Evolutionary conservation across 1,284 basidiomycete genomes (phyloP), one percentile per base, ranked within the genome.

Genomic region (Sparassis latifolia): DNA sequence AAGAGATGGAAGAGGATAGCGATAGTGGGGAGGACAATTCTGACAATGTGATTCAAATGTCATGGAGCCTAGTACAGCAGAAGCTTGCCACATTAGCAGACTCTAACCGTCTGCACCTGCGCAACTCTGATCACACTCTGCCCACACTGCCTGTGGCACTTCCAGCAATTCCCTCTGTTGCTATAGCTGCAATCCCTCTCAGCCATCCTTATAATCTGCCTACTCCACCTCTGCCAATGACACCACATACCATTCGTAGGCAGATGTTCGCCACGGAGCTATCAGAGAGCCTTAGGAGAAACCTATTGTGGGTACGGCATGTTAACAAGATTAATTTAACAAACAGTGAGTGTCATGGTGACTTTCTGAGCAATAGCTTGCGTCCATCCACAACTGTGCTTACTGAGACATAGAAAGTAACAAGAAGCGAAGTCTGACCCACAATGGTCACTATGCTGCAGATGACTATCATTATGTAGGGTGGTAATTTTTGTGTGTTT

Each of bases 181-280:
- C 63, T n/a, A 69, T 66, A 0, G 68, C 73, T 3, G 78, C 85
- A 0, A 82, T 86, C 43, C 78, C 82, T 1, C 66, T 87, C 2
- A 73, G 72, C 3, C 84, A 86, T 61, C 86, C 86, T 3, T 89
- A 88, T 67, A 87, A 86, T 58, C 75, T 90, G 31, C 86, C 87
- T 0, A 70, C 74, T 1, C 77, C 84, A n/a, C 77, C 82, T 0
- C 72, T 79, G 31, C 87, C 91, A 0, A 86, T 86, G 58, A 89
- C 91, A 1, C 92, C 93, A 1, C 80, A 87, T 32, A 92, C 92
- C 37, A 93, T 90, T 12, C 78, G 92, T 3, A 75, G 88, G 45
- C 79, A 82, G 60, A 94, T 95, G 89, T 74, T 95, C 46, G 76
- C 82, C 51, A 86, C 84, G 29, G 92, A 96, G 68, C 73, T 96